These are phyloP conservation scores for Furcasterigmium furcatum DNA, from an alignment of 2,329 filamentous ascomycete species.

Conservation along the genomic window DNA sequence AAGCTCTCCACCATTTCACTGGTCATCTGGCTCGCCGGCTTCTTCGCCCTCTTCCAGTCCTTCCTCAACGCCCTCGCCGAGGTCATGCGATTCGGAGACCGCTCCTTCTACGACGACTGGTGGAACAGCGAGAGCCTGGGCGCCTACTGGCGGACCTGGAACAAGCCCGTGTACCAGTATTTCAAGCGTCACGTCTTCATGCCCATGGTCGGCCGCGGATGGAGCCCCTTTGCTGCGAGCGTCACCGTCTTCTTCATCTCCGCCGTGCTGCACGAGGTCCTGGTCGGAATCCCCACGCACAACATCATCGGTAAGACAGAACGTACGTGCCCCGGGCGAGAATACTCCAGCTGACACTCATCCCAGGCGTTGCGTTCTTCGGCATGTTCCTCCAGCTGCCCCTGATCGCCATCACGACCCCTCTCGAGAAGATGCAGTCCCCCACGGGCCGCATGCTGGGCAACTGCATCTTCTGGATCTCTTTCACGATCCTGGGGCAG, in stretches of 20 bases:
- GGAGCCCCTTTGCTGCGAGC: conserved; percentile 68
- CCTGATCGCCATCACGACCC: conserved; percentile 76
- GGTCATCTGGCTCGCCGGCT: conserved; percentile 95
- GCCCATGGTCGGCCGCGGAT: conserved; percentile 81
- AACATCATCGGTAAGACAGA: conserved; percentile 72
- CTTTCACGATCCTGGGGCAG: conserved; percentile 93
- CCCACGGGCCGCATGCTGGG: conserved; percentile 76
- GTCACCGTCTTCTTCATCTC: conserved; percentile 84
- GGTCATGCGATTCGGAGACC: conserved; percentile 83
- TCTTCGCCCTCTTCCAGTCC: conserved; percentile 95
- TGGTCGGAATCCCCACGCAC: conserved; percentile 92
- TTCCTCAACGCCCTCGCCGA: conserved; percentile 90
- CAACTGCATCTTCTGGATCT: conserved; percentile 95
- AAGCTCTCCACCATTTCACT: conserved; percentile 95
- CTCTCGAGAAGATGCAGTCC: conserved; percentile 74
- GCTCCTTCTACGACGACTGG: conserved; percentile 96
- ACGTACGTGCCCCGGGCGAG: not conserved
- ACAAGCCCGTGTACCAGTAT: conserved; percentile 94
- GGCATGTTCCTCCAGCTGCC: conserved; percentile 95
- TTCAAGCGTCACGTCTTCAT: conserved; percentile 94
- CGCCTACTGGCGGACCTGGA: conserved; percentile 94
- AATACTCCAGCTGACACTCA: not conserved
- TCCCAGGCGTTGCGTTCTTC: conserved; percentile 77
- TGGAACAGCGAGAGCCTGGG: conserved; percentile 91
- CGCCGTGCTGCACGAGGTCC: conserved; percentile 83